Percentiles rank a stretch among this genome's conserved stretches.
phyloP scores from a whole-genome alignment of 73 alveolate species.

The Stentor roeselii region DNA sequence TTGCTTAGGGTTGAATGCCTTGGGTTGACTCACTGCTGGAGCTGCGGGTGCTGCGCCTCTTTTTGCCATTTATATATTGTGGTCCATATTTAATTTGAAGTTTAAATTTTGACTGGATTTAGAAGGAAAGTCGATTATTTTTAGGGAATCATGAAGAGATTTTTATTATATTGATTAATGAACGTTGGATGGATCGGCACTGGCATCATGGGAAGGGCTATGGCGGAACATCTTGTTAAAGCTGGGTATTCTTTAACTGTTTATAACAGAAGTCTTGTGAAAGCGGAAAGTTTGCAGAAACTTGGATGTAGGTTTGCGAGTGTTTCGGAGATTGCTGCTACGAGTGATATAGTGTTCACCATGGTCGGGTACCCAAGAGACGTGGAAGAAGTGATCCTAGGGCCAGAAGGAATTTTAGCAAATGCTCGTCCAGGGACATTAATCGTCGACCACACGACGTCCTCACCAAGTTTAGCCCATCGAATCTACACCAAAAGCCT shows the following conservation, averaged over 20 bases:
- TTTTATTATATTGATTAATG: neutral
- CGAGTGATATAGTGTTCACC: constrained; percentile 67
- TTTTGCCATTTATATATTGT: neutral
- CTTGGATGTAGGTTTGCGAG: constrained; percentile 65
- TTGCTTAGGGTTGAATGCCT: constrained; percentile 34
- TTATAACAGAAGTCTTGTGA: constrained; percentile 76
- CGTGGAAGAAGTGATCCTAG: constrained; percentile 74
- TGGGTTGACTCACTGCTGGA: constrained; percentile 1
- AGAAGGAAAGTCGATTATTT: neutral
- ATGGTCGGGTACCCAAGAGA: constrained; percentile 93
- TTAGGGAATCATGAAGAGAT: neutral
- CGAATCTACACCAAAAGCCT: constrained; percentile 53
- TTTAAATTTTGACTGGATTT: neutral
- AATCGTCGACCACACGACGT: constrained; percentile 86
- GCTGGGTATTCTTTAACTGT: constrained; percentile 64
- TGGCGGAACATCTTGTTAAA: constrained; percentile 73
- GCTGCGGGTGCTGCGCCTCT: neutral
- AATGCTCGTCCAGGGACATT: constrained; percentile 69
- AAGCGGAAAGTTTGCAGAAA: constrained; percentile 65
- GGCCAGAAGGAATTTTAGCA: constrained; percentile 68
- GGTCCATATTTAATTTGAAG: too few species aligned
- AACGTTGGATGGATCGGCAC: constrained; percentile 87
- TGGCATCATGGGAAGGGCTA: constrained; percentile 89
- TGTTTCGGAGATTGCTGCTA: constrained; percentile 66
- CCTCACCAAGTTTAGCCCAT: constrained; percentile 75